Evolutionary conservation across 108 stramenopile species (phyloP).

Genomic region (Aurantiochytrium sp.): DNA sequence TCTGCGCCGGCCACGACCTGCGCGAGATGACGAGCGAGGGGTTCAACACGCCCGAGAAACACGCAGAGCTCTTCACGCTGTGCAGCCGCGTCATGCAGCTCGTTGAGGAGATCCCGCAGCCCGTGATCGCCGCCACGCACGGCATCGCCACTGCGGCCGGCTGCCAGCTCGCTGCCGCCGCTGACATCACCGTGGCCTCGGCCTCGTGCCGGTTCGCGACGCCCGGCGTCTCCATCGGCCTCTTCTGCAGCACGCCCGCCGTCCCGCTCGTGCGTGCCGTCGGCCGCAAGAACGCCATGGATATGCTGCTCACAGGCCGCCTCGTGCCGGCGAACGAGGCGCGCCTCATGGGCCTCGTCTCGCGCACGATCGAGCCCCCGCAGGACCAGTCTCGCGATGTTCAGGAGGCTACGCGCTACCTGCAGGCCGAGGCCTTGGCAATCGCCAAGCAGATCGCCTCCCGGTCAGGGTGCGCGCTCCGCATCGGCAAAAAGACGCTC

Average conservation of each 20-base stretch:
- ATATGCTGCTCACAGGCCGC: constrained; percentile 70
- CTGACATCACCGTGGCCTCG: constrained; percentile 60
- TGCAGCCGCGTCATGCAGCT: constrained; percentile 62
- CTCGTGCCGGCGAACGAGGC: constrained; percentile 62
- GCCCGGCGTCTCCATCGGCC: constrained; percentile 65
- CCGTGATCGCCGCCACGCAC: constrained; percentile 64
- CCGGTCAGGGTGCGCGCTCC: constrained; percentile 55
- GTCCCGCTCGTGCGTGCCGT: constrained; percentile 61
- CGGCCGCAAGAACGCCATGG: constrained; percentile 63
- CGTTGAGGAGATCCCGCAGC: constrained; percentile 51
- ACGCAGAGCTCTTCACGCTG: constrained; percentile 49
- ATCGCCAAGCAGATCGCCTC: constrained; percentile 40
- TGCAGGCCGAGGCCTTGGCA: constrained; percentile 36
- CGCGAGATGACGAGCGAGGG: constrained; percentile 49
- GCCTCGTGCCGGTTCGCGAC: constrained; percentile 60
- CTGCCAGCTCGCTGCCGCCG: constrained; percentile 72
- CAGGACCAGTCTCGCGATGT: constrained; percentile 32
- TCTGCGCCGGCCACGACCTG: constrained; percentile 69
- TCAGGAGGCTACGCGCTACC: constrained; percentile 32
- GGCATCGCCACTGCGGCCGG: constrained; percentile 73
- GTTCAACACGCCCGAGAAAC: background rate
- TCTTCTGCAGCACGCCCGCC: constrained; percentile 72
- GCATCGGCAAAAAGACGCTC: constrained; percentile 60
- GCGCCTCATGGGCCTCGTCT: constrained; percentile 54
- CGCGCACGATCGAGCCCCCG: constrained; percentile 40